A percentile compares a stretch with the other conserved stretches of the same genome.
These are phyloP conservation scores for Aurifilum marmelostoma DNA, from an alignment of 2,329 filamentous ascomycete species.

Conservation along the genomic window DNA sequence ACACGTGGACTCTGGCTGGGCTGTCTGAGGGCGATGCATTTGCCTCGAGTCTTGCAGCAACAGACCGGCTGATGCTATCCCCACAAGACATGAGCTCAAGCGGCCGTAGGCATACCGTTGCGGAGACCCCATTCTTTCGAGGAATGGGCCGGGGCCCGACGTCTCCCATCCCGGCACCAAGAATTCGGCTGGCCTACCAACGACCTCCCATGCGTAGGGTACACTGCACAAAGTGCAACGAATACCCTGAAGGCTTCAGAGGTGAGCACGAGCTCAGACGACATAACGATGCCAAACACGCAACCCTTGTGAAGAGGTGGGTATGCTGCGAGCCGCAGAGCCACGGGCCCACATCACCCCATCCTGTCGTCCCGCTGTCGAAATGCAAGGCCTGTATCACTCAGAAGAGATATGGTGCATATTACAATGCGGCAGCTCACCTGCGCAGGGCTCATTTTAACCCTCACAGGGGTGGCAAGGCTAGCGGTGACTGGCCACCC, in stretches of 20 bases:
- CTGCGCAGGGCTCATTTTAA: conserved; percentile 61
- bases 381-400: conserved; percentile 61
- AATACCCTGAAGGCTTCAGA: conserved; percentile 84
- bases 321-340: conserved; percentile 56
- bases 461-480: conserved; percentile 58
- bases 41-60: conserved; percentile 33
- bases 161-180: conserved; percentile 46
- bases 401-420: conserved; percentile 61
- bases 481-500: conserved; percentile 61
- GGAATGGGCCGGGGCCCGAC: conserved; percentile 45
- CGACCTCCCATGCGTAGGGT: conserved; percentile 69
- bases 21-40: conserved; percentile 37
- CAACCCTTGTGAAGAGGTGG: conserved; percentile 58
- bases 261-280: conserved; percentile 84
- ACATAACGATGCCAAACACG: conserved; percentile 64
- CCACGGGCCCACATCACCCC: conserved; percentile 42
- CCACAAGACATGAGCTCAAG: conserved; percentile 34
- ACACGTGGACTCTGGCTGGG: conserved; percentile 41
- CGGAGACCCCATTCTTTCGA: conserved; percentile 48
- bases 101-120: conserved; percentile 50
- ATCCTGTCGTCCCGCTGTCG: conserved; percentile 55
- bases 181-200: conserved; percentile 51
- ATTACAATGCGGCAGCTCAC: conserved; percentile 64
- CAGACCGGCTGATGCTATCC: conserved; percentile 39
- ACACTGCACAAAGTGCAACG: conserved; percentile 76